phyloP scores from a whole-genome alignment of 805 yeast genomes.

The Candida glaebosa region DNA sequence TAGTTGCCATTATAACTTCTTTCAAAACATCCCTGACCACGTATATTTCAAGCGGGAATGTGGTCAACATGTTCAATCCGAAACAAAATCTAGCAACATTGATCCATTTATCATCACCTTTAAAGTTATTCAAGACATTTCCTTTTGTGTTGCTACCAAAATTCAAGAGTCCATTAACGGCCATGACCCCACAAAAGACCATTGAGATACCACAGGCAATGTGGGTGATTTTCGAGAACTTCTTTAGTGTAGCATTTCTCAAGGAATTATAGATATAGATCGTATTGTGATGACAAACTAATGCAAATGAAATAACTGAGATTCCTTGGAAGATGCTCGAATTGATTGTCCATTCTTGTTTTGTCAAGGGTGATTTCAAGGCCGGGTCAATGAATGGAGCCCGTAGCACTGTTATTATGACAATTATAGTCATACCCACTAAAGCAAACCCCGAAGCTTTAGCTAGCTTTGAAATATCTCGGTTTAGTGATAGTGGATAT shows the following conservation, averaged over 20 bases:
- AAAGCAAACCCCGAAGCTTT: conserved; percentile 85
- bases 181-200: conserved; percentile 74
- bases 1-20: conserved; percentile 47
- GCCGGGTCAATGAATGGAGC: conserved; percentile 60
- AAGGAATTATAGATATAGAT: conserved; percentile 85
- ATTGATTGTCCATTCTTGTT: conserved; percentile 50
- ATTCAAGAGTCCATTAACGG: conserved; percentile 69
- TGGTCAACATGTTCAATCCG: conserved; percentile 89
- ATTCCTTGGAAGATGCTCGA: conserved; percentile 79
- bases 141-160: conserved; percentile 82
- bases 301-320: conserved; percentile 91
- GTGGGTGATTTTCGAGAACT: conserved; percentile 78
- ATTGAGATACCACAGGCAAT: conserved; percentile 78
- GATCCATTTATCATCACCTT: conserved; percentile 65
- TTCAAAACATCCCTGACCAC: conserved; percentile 85
- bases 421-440: conserved; percentile 78
- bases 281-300: conserved; percentile 94
- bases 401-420: conserved; percentile 63
- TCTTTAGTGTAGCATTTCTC: conserved; percentile 66
- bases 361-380: conserved; percentile 46
- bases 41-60: conserved; percentile 86
- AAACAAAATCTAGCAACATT: conserved; percentile 88
- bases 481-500: conserved; percentile 75
- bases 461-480: conserved; percentile 81
- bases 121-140: conserved; percentile 83